Evolutionary conservation across 345 rosid genomes (phyloP).

Genomic region (Streptanthus diversifolius): DNA sequence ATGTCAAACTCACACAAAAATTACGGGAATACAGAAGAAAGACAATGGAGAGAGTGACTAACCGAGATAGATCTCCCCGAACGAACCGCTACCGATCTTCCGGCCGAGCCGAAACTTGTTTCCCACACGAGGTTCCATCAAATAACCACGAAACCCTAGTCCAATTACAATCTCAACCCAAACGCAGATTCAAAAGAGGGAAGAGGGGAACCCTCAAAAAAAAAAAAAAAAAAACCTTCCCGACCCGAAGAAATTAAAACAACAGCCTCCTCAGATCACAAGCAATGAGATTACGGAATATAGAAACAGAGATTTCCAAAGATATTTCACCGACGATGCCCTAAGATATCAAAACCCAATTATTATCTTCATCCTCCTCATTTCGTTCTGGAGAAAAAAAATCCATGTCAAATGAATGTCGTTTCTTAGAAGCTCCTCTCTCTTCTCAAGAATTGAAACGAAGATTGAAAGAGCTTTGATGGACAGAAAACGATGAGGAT

Average conservation of each 20-base stretch:
- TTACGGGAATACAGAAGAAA: neutral
- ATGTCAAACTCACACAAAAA: slow-evolving; percentile 5
- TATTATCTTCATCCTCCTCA: neutral
- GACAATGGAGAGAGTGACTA: slow-evolving; percentile 2
- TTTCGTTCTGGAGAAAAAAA: slow-evolving; percentile 18
- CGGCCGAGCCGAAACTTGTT: slow-evolving; percentile 60
- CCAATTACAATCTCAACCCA: neutral
- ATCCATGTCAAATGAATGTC: slow-evolving; percentile 14
- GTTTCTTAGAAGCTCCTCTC: slow-evolving; percentile 22
- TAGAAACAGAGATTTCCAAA: neutral
- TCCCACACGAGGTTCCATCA: slow-evolving; percentile 58
- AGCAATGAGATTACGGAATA: neutral
- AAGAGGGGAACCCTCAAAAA: neutral
- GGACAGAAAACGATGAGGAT: slow-evolving; percentile 26
- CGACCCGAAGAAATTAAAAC: neutral
- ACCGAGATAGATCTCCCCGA: slow-evolving; percentile 65
- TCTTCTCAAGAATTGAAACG: slow-evolving; percentile 6
- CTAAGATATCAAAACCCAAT: slow-evolving; percentile 3
- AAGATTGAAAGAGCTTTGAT: neutral
- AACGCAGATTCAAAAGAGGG: slow-evolving; percentile 15
- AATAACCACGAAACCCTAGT: slow-evolving; percentile 9
- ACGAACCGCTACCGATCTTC: slow-evolving; percentile 68
- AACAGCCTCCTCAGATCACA: slow-evolving; percentile 18
- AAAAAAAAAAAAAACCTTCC: neutral
- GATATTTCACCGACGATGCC: neutral